Conservation (phyloP, 371 early-diverging fungal genomes). For the Mucor mucedo region DNA sequence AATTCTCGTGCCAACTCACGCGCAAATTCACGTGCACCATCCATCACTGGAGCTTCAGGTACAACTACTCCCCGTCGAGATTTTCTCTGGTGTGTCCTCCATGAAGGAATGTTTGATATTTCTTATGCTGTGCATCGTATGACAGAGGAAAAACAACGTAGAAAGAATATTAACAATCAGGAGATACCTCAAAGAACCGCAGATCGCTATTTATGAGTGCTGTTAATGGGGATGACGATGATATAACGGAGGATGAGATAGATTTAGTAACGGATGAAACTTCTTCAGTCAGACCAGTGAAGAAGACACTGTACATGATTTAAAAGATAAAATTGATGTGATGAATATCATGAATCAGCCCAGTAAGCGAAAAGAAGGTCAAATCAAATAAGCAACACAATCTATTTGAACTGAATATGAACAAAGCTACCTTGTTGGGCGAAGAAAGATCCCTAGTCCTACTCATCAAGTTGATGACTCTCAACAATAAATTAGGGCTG, state of each 20-base stretch:
- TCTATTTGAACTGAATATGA: slow-evolving; percentile 56
- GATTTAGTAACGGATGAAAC: slow-evolving; percentile 31
- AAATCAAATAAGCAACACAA: slow-evolving; percentile 13
- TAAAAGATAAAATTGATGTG: slow-evolving; percentile 14
- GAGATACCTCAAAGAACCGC: background rate
- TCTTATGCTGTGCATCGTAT: slow-evolving; percentile 67
- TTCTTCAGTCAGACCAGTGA: slow-evolving; percentile 10
- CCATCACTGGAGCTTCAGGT: slow-evolving; percentile 22
- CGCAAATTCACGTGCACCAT: slow-evolving; percentile 29
- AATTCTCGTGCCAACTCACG: slow-evolving; percentile 37
- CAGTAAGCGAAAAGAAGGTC: slow-evolving; percentile 16
- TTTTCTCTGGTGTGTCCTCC: slow-evolving; percentile 51
- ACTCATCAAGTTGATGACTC: slow-evolving; percentile 14
- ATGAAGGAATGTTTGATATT: slow-evolving; percentile 69
- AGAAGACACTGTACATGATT: slow-evolving; percentile 11
- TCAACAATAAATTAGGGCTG: slow-evolving; percentile 5
- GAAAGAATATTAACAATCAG: slow-evolving; percentile 23
- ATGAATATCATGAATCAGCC: slow-evolving; percentile 7
- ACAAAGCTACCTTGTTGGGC: slow-evolving; percentile 62
- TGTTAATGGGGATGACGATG: slow-evolving; percentile 29
- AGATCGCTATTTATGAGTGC: slow-evolving; percentile 21
- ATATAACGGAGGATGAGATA: slow-evolving; percentile 25
- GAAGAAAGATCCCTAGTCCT: slow-evolving; percentile 46
- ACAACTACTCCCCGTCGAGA: slow-evolving; percentile 38
- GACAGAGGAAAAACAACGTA: slow-evolving; percentile 60